Base-by-base conservation (phyloP, 192 early-diverging fungal species). In the Coemansia furcata region DNA sequence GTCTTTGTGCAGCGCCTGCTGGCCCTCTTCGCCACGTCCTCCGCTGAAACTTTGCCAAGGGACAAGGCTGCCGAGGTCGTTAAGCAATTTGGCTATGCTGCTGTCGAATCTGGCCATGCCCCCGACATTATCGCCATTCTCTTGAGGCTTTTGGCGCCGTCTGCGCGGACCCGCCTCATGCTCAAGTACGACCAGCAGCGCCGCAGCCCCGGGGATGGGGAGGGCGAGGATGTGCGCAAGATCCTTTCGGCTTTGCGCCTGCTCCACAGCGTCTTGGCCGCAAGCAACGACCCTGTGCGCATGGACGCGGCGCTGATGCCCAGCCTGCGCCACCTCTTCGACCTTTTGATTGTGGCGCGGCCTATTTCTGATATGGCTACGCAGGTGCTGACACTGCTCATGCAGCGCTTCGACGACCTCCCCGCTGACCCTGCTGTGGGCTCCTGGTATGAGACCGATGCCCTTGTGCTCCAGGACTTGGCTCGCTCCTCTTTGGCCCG, bases 391-490 rank as follows among this genome's bases (percentile, higher is more conserved):
- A 37, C 68, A 15, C 42, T 68, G 10, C 43, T 82, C 47, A 43
- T 82, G 33, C 74, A 71, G 68, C 60, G 79, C 26, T 77, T 73
- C 50, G 74, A 73, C 49, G 79, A 82, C 3, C 23, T 26, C 23
- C 35, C 58, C 5, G 38, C 3, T 19, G 64, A 10, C 9, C 23
- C 26, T 29, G 26, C 9, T 52, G 10, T 30, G 26, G 3, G 9
- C 14, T 29, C 11, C 40, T 82, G 79, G 79, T 82, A 73, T 42
- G 74, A 82, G 60, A 63, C 74, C 6, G 74, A 82, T 49, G 6
- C 67, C 1, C 37, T 17, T 0, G 33, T 60, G 3, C 58, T 82
- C 7, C 68, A 70, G 10, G 32, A n/a, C 3, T 61, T 58, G 30
- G 79, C 71, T 11, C 64, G 74, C 2, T 19, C 40, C 2, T 71